Evolutionary conservation across 1,139 yeast genomes (phyloP).

Genomic region (Kluyveromyces sp.): DNA sequence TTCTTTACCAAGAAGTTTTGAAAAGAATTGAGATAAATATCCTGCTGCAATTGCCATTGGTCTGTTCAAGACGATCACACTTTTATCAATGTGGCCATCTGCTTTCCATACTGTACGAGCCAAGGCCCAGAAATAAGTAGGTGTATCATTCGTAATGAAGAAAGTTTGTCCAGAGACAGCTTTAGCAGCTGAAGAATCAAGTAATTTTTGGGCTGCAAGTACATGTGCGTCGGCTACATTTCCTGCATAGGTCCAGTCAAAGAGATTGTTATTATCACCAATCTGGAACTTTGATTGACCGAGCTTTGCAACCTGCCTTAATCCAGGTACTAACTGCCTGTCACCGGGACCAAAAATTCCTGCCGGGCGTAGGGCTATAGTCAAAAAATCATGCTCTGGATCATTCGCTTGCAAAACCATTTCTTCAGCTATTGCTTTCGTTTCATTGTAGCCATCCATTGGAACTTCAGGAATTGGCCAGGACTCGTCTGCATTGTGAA

Average conservation of each 20-base stretch:
- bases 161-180: conserved; percentile 77
- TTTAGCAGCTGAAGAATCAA: conserved; percentile 36
- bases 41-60: conserved; percentile 76
- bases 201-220: conserved; percentile 72
- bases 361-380: conserved; percentile 90
- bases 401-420: conserved; percentile 68
- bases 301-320: conserved; percentile 70
- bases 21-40: conserved; percentile 64
- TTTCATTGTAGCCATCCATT: conserved; percentile 95
- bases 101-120: conserved; percentile 97
- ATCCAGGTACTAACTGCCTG: conserved; percentile 90
- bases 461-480: conserved; percentile 89
- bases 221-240: conserved; percentile 97
- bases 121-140: conserved; percentile 94
- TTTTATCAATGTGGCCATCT: conserved; percentile 73
- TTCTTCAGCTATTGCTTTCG: conserved; percentile 87
- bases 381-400: conserved; percentile 45
- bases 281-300: conserved; percentile 91
- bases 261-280: conserved; percentile 87
- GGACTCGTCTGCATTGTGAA: conserved; percentile 84
- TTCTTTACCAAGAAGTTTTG: conserved; percentile 67
- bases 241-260: conserved; percentile 99
- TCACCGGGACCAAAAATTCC: conserved; percentile 99
- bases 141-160: conserved; percentile 88
- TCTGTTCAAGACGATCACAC: conserved; percentile 60